Evolutionary conservation across 331 rosid genomes (phyloP).

Genomic region (Spiraea crenata): DNA sequence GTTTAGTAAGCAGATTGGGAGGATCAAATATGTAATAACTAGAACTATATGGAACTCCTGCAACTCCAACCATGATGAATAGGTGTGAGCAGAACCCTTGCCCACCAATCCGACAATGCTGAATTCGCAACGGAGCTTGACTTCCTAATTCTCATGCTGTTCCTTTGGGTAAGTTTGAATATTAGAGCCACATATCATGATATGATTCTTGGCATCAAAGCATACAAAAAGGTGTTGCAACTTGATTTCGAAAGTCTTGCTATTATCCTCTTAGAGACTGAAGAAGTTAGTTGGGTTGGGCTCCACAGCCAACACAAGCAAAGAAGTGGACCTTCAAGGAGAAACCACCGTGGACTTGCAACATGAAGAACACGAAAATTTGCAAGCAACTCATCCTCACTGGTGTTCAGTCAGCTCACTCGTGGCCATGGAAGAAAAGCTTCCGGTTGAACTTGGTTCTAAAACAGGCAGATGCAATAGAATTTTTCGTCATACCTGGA

Average conservation of each 20-base stretch:
- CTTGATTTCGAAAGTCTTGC: background rate
- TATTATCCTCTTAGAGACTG: slow-evolving; percentile 3
- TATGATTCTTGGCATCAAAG: background rate
- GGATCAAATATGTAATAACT: background rate
- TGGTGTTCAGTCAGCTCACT: background rate
- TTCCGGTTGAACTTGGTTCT: background rate
- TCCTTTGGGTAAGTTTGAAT: background rate
- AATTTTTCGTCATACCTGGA: too few relatives aligned
- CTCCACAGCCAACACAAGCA: slow-evolving; percentile 9
- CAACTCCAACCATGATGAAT: too few relatives aligned
- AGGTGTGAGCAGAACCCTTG: background rate
- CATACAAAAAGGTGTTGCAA: slow-evolving; percentile 2
- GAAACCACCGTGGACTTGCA: background rate
- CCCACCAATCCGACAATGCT: background rate
- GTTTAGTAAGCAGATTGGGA: background rate
- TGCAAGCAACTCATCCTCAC: background rate
- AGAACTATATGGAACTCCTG: background rate
- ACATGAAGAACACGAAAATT: background rate
- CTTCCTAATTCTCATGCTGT: background rate
- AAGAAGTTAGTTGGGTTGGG: background rate
- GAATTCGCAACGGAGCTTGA: background rate
- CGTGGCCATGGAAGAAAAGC: background rate
- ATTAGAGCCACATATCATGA: background rate
- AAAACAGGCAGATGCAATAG: background rate
- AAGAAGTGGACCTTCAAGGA: background rate